These are phyloP conservation scores for Cadophora malorum DNA, from an alignment of 2,329 filamentous ascomycete genomes.

Conservation along the genomic window DNA sequence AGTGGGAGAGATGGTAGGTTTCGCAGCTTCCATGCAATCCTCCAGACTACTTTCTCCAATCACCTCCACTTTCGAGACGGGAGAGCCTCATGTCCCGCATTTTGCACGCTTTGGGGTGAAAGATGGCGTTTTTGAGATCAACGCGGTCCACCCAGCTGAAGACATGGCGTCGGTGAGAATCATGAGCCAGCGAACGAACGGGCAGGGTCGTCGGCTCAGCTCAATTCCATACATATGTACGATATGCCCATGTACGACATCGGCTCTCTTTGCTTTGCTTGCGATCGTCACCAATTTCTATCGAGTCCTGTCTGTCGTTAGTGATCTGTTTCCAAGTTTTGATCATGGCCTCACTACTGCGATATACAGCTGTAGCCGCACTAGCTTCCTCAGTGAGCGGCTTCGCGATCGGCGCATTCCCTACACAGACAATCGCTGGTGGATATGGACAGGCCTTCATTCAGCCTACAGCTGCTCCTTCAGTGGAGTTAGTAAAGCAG, in stretches of 20 bases:
- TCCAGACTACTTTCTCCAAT: neutral
- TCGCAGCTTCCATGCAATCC: neutral
- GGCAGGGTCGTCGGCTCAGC: neutral
- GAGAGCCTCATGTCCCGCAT: conserved; percentile 25
- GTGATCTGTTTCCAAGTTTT: neutral
- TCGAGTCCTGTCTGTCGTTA: neutral
- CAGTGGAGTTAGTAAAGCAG: conserved; percentile 35
- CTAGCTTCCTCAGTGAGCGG: conserved; percentile 20
- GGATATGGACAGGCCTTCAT: conserved; percentile 27
- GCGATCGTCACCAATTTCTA: conserved; percentile 8
- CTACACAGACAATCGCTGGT: conserved; percentile 31
- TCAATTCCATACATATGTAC: conserved; percentile 22
- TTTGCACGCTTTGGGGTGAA: conserved; percentile 1
- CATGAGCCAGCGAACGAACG: conserved; percentile 1
- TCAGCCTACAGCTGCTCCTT: conserved; percentile 34
- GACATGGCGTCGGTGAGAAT: conserved; percentile 10
- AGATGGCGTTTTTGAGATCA: conserved; percentile 19
- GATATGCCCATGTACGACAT: conserved; percentile 15
- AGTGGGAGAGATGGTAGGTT: conserved; percentile 7
- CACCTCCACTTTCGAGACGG: neutral
- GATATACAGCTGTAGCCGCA: conserved; percentile 30
- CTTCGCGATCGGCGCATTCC: conserved; percentile 27
- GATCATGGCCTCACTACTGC: conserved; percentile 23
- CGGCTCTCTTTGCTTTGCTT: conserved; percentile 10
- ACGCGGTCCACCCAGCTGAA: conserved; percentile 20